Conservation (phyloP, 257 asterid genomes). For the Capsicum rhomboideum region DNA sequence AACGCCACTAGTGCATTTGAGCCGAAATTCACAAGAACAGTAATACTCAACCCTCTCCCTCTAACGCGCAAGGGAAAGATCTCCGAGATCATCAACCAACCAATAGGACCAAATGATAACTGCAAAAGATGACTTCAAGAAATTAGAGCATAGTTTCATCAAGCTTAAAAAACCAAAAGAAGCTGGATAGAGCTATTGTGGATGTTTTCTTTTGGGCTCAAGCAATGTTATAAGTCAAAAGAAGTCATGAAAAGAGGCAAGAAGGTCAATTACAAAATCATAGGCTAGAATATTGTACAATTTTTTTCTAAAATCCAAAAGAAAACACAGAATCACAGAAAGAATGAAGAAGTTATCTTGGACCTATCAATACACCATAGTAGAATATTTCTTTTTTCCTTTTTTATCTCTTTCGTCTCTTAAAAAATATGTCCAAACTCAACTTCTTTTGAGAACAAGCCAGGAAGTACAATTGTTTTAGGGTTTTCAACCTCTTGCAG, state of each 20-base stretch:
- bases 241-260: not conserved
- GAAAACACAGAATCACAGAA: not conserved
- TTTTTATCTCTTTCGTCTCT: not conserved
- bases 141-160: not conserved
- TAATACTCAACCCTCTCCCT: constrained; percentile 86
- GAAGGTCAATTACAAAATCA: not conserved
- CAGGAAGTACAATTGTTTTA: not conserved
- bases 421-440: not conserved
- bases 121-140: constrained; percentile 26
- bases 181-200: not conserved
- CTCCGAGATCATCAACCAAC: constrained; percentile 98
- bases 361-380: not conserved
- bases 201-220: not conserved
- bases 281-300: not conserved
- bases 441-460: not conserved
- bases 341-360: not conserved
- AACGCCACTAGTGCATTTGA: constrained; percentile 87
- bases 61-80: constrained; percentile 81
- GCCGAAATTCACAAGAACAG: constrained; percentile 82
- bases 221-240: not conserved
- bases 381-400: not conserved
- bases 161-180: not conserved
- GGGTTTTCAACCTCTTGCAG: not conserved
- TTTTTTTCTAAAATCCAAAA: not conserved
- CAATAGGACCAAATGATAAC: constrained; percentile 96